Evolutionary conservation across 306 rosid species (phyloP), one percentile per base, ranked within the genome.

Genomic region (Rosa lucieae): DNA sequence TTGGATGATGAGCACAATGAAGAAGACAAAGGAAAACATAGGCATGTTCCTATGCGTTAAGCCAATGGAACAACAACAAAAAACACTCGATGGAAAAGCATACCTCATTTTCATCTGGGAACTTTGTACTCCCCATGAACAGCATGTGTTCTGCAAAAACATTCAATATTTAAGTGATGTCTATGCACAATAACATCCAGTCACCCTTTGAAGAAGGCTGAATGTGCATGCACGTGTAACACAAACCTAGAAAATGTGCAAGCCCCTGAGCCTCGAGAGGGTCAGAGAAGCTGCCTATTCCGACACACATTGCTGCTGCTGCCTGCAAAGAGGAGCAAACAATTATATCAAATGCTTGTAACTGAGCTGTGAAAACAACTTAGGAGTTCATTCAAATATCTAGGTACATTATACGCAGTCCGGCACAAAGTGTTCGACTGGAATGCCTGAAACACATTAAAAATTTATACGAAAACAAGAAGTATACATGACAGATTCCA

Each of bases 31-130:
- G 18, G 8, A 51, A 51, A 51, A 51, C 6, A 51, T 51, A 51
- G 56, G 2, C 18, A 51, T 51, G 0, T 51, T 20, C 56, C n/a
- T 15, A 15, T 12, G 15, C 2, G 3, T 10, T 47, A 10, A 47
- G 51, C 13, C 9, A 10, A 52, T 52, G 58, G 58, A 56, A 58
- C 26, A 58, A 58, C 14, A 17, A 20, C 35, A 48, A 69, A 69
- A 47, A 17, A 72, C 29, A 78, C 73, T 51, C 84, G 20, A 47
- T 47, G 78, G 74, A 76, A 73, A 81, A 83, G 81, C 89, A 80
- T 35, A 94, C 99, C 96, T 94, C 99, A 81, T 94, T 94, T 89
- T 94, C 99, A 84, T 94, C 99, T 8, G 99, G 93, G 88, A 88
- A 94, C 42, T 83, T 93, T 26, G 77, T 83, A 84, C 99, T 94